These are phyloP conservation scores for Sugiyamaella xylanicola DNA, from an alignment of 1,139 yeast species.

Conservation along the genomic window DNA sequence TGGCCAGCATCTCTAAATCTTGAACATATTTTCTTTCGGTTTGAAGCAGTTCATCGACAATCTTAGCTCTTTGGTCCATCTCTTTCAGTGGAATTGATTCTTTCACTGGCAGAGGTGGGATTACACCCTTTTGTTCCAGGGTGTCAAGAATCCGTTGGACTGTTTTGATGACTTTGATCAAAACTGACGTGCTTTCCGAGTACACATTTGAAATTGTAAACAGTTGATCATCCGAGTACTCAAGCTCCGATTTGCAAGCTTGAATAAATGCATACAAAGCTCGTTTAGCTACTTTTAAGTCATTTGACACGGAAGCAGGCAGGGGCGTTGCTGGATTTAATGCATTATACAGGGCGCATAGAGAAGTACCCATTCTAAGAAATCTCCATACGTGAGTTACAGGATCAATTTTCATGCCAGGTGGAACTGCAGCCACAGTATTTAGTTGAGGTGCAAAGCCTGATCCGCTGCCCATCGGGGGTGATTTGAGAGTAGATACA, in stretches of 20 bases:
- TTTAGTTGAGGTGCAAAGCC: slow-evolving; percentile 18
- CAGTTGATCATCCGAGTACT: slow-evolving; percentile 75
- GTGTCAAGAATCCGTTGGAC: slow-evolving; percentile 62
- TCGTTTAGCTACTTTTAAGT: slow-evolving; percentile 80
- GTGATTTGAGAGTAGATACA: slow-evolving; percentile 19
- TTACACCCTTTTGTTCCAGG: slow-evolving; percentile 33
- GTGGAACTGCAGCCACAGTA: slow-evolving; percentile 30
- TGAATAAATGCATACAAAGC: slow-evolving; percentile 87
- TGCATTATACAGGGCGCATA: slow-evolving; percentile 78
- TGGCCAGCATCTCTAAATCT: slow-evolving; percentile 73
- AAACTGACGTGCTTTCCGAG: slow-evolving; percentile 76
- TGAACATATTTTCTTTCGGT: slow-evolving; percentile 93
- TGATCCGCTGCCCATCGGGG: slow-evolving; percentile 20
- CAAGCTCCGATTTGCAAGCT: slow-evolving; percentile 79
- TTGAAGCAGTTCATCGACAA: slow-evolving; percentile 78
- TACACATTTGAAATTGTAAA: slow-evolving; percentile 91
- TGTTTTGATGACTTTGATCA: slow-evolving; percentile 67
- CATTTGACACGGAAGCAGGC: slow-evolving; percentile 50
- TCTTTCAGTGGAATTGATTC: slow-evolving; percentile 13
- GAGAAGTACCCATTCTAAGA: slow-evolving; percentile 89
- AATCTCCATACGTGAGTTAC: slow-evolving; percentile 88
- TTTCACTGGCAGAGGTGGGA: slow-evolving; percentile 24
- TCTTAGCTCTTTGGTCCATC: slow-evolving; percentile 57
- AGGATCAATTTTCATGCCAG: slow-evolving; percentile 61
- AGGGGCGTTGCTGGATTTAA: slow-evolving; percentile 44